phyloP scores from a whole-genome alignment of 2,329 filamentous ascomycete species.

The Aspergillus sp. region DNA sequence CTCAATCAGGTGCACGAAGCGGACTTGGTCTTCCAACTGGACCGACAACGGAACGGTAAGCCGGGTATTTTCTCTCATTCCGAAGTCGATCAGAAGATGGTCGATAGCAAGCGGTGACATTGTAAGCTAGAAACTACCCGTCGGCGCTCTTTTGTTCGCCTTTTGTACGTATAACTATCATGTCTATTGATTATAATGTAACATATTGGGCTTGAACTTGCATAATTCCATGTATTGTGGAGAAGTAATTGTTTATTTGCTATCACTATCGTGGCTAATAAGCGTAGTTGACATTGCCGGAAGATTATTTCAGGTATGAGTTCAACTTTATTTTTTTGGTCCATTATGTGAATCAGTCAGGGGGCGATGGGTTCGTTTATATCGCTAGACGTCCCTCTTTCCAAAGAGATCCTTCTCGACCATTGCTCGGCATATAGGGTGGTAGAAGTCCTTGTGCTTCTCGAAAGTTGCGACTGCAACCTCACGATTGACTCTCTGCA shows the following conservation, averaged over 20 bases:
- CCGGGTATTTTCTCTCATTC: constrained; percentile 37
- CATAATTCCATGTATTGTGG: background rate
- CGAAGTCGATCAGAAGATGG: constrained; percentile 41
- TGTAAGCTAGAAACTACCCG: background rate
- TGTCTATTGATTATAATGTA: background rate
- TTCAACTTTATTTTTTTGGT: background rate
- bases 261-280: background rate
- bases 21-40: constrained; percentile 55
- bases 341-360: background rate
- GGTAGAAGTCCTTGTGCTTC: constrained; percentile 88
- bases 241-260: background rate
- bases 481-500: constrained; percentile 72
- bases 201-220: background rate
- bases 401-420: constrained; percentile 78
- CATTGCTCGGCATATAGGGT: constrained; percentile 86
- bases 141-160: background rate
- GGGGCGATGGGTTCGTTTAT: background rate
- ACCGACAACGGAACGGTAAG: constrained; percentile 39
- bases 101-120: constrained; percentile 33
- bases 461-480: constrained; percentile 81
- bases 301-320: background rate
- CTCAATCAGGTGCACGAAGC: constrained; percentile 58
- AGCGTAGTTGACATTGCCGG: background rate
- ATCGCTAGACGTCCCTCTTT: constrained; percentile 28
- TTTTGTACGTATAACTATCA: constrained; percentile 1